Evolutionary conservation across 176 grass and related monocot genomes (phyloP).

Genomic region (Hyparrhenia diplandra): DNA sequence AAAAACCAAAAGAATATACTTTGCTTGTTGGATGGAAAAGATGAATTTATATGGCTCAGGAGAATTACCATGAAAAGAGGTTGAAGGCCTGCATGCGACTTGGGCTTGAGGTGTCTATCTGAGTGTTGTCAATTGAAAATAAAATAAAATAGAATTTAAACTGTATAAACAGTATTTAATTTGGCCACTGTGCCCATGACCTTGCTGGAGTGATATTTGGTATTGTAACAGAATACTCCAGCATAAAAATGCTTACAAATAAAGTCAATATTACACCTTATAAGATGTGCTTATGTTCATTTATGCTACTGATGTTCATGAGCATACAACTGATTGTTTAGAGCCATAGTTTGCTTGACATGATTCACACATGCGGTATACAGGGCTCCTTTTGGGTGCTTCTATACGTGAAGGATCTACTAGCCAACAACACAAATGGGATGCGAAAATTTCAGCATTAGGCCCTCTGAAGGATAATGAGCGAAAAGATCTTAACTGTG

Average conservation of each 20-base stretch:
- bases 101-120: constrained; percentile 1
- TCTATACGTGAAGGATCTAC: constrained; percentile 43
- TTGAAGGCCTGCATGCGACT: not conserved
- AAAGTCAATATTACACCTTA: not conserved
- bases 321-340: not conserved
- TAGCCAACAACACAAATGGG: constrained; percentile 50
- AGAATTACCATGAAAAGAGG: not conserved
- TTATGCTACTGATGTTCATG: not conserved
- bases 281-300: not conserved
- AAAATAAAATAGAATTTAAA: too few relatives aligned
- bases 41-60: constrained; percentile 7
- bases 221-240: not conserved
- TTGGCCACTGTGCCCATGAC: constrained; percentile 17
- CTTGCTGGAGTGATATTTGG: not conserved
- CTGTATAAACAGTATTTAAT: not conserved
- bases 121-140: not conserved
- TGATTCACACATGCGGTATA: constrained; percentile 8
- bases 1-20: not conserved
- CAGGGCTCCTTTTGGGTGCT: constrained; percentile 46
- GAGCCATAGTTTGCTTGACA: constrained; percentile 12
- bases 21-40: not conserved
- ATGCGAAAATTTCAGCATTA: constrained; percentile 67
- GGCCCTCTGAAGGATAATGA: constrained; percentile 83
- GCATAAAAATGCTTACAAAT: not conserved
- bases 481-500: constrained; percentile 78